A percentile compares a stretch with the other conserved stretches of the same genome.
Evolutionary conservation across 1,284 basidiomycete species (phyloP).

Genomic region (Ustanciosporium gigantosporum): DNA sequence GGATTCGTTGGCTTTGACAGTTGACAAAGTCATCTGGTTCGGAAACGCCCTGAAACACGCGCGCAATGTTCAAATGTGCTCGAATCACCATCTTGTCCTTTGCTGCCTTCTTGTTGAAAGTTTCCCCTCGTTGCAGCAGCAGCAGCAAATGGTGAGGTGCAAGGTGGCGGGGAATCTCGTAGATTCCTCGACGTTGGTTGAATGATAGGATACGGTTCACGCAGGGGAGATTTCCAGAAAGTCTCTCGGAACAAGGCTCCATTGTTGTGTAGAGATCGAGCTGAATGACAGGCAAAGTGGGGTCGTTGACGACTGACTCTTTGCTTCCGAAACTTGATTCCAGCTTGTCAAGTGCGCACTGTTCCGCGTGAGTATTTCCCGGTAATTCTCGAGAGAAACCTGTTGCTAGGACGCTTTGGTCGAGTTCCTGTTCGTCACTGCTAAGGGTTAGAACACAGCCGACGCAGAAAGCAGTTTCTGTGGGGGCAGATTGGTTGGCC

Average conservation of each 20-base stretch:
- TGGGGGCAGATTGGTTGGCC: conserved; percentile 74
- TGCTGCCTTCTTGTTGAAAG: too few relatives aligned
- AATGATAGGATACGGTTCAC: conserved; percentile 77
- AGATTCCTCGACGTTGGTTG: conserved; percentile 67
- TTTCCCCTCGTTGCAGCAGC: too few relatives aligned
- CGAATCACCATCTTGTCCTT: too few relatives aligned
- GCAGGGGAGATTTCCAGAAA: conserved; percentile 84
- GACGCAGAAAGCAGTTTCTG: conserved; percentile 87
- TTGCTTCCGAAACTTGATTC: conserved; percentile 27
- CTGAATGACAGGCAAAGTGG: conserved; percentile 43
- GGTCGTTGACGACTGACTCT: not conserved
- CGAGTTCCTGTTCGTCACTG: not conserved
- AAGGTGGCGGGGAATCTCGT: conserved; percentile 86
- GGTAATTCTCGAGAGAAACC: conserved; percentile 87
- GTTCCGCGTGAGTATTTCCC: conserved; percentile 97
- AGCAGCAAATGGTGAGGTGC: conserved; percentile 73
- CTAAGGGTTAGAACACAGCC: conserved; percentile 78
- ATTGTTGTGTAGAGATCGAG: conserved; percentile 89
- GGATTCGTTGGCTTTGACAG: conserved; percentile 80
- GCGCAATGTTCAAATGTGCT: conserved; percentile 17
- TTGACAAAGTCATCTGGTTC: conserved; percentile 95
- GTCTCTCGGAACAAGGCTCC: conserved; percentile 91
- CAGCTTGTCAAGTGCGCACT: conserved; percentile 85
- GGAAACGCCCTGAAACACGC: conserved; percentile 84
- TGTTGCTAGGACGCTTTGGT: conserved; percentile 66